Base-by-base conservation (phyloP, 2,329 filamentous ascomycete genomes). In the Claviceps digitariae region DNA sequence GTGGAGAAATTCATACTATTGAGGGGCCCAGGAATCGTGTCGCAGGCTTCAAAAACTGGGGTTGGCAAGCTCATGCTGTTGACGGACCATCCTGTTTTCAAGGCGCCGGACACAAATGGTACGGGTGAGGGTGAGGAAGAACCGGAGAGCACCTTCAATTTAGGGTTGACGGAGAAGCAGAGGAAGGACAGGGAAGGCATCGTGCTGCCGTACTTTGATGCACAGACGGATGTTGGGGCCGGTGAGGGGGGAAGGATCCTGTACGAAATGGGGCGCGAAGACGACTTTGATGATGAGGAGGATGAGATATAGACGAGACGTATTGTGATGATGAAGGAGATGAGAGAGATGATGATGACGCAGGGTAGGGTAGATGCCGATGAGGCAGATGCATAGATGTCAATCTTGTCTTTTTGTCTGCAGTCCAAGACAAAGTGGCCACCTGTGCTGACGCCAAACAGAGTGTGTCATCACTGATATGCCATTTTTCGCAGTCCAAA, bases 201-300 rank as follows among this genome's bases (percentile, higher is more conserved):
- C 9, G 87, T 97, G 43, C 67, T 97, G 67, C 93, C 93, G 17
- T 97, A 98, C 67, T 96, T 94, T 69, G 93, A 98, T 72, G 93
- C 93, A 25, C 93, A 98, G 75, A 87, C 82, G 52, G 85, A 84
- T 48, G 78, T 82, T 51, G 84, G 83, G 1, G 78, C 81, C 0
- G 90, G 90, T 0, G 89, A 95, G 62, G 91, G 93, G 4, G 93
- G 93, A 0, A 78, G 91, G 56, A 98, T 98, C 59, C 65, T 98
- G 63, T 98, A 98, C 66, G 91, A 97, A 61, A 95, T 97, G 87
- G 91, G 90, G 1, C 80, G 83, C 57, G 93, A 97, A 71, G 93
- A 98, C 68, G 90, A 97, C 66, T 97, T 96, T 70, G 90, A 95
- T 61, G 90, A 95, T 55, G 90, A 95, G 64, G 90, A 96, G 63